phyloP scores from a whole-genome alignment of 2,329 filamentous ascomycete species.

The Exophiala mesophila region DNA sequence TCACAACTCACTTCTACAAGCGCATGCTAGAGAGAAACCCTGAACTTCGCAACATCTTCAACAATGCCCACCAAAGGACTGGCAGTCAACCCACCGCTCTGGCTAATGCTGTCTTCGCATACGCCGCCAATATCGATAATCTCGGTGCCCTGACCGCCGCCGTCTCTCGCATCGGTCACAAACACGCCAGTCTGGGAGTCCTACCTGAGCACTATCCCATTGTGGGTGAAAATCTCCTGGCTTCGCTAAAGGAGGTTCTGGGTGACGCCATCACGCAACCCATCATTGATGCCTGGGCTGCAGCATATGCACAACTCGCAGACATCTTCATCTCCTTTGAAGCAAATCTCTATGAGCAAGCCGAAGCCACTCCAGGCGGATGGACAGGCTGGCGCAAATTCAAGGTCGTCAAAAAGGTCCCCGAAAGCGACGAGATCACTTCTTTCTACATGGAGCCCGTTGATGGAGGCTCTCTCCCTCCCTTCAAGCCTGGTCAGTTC shows the following conservation, averaged over 20 bases:
- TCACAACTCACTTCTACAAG: slow-evolving; percentile 68
- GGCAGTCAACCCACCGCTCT: slow-evolving; percentile 66
- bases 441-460: slow-evolving; percentile 65
- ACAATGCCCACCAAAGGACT: slow-evolving; percentile 62
- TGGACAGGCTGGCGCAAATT: slow-evolving; percentile 68
- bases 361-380: slow-evolving; percentile 24
- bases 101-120: slow-evolving; percentile 63
- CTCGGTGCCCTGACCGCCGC: slow-evolving; percentile 54
- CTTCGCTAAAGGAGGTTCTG: slow-evolving; percentile 62
- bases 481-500: slow-evolving; percentile 67
- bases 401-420: slow-evolving; percentile 58
- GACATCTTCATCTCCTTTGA: slow-evolving; percentile 67
- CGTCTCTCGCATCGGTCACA: slow-evolving; percentile 67
- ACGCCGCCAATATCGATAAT: slow-evolving; percentile 67
- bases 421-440: slow-evolving; percentile 63
- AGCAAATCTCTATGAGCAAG: slow-evolving; percentile 51
- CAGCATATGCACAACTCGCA: slow-evolving; percentile 69
- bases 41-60: slow-evolving; percentile 66
- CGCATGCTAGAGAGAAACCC: slow-evolving; percentile 63
- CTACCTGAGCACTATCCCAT: slow-evolving; percentile 64
- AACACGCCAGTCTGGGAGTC: slow-evolving; percentile 67
- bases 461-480: slow-evolving; percentile 56
- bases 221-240: slow-evolving; percentile 64
- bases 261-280: slow-evolving; percentile 62
- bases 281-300: slow-evolving; percentile 62